phyloP scores from a whole-genome alignment of 345 rosid genomes.

The Theobroma cacao region DNA sequence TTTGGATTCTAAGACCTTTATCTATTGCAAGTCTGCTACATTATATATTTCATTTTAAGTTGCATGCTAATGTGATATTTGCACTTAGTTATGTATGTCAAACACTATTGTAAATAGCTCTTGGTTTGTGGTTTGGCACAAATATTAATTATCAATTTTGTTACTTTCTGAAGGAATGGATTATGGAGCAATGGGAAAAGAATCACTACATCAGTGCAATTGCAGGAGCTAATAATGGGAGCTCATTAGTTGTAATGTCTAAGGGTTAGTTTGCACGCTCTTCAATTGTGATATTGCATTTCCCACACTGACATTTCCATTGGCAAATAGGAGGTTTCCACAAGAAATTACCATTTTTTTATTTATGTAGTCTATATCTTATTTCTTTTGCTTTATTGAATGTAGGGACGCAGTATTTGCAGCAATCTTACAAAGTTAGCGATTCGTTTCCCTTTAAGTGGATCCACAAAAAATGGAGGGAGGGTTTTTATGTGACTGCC shows the following conservation, averaged over 20 bases:
- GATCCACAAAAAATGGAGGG: conserved; percentile 97
- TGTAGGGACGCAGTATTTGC: conserved; percentile 85
- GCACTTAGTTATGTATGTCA: not conserved
- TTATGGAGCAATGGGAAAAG: conserved; percentile 98
- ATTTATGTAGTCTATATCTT: not conserved
- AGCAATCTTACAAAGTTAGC: conserved; percentile 97
- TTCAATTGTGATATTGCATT: no score
- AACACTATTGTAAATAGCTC: not conserved
- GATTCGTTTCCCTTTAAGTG: conserved; percentile 97
- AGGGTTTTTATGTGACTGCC: conserved; percentile 85
- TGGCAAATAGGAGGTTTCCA: no score
- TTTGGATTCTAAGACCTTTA: not conserved
- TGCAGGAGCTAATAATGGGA: conserved; percentile 87
- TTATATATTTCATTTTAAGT: not conserved
- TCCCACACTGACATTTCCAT: no score
- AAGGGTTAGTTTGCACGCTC: conserved; percentile 83
- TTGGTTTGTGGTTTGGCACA: not conserved
- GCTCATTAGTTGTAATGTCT: conserved; percentile 94
- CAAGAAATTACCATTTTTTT: not conserved
- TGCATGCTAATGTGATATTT: not conserved
- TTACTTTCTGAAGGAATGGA: conserved; percentile 68
- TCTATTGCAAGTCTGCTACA: conserved; percentile 2
- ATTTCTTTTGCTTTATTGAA: conserved; percentile 13
- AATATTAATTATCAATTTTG: conserved; percentile 5
- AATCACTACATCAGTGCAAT: conserved; percentile 91